phyloP scores from a whole-genome alignment of 208 protist species.

The Chromosphaera perkinsii region DNA sequence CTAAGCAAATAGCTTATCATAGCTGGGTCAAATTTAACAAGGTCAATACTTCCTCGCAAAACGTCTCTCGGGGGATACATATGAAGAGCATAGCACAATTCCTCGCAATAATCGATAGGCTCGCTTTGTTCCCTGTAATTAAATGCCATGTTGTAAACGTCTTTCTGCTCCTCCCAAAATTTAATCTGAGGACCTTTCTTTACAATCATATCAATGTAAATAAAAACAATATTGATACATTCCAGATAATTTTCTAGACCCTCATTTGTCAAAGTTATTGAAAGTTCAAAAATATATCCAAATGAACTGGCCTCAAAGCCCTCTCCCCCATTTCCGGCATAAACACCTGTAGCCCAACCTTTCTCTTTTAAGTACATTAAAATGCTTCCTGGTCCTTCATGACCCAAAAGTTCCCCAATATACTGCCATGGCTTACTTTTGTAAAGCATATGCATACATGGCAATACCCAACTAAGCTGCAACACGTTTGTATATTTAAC shows the following conservation, averaged over 20 bases:
- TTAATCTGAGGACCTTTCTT: constrained; percentile 48
- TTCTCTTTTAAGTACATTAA: no score
- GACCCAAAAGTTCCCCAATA: constrained; percentile 1
- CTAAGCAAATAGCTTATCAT: no score
- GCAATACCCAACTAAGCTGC: background rate
- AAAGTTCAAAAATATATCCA: no score
- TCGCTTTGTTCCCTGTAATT: background rate
- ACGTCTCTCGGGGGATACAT: background rate
- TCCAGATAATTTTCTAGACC: constrained; percentile 57
- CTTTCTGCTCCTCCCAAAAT: constrained; percentile 42
- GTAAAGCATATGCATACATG: background rate
- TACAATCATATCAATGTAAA: constrained; percentile 55
- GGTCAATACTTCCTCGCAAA: no score
- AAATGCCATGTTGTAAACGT: background rate
- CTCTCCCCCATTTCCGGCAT: no score
- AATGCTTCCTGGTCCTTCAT: background rate
- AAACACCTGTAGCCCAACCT: no score
- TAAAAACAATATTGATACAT: constrained; percentile 61
- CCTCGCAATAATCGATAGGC: background rate
- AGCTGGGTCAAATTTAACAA: no score
- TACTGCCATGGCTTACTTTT: background rate
- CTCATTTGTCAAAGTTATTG: constrained; percentile 50
- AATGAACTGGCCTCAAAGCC: no score
- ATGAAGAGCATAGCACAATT: background rate
- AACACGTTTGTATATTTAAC: no score